phyloP scores from a whole-genome alignment of 805 yeast species.

The Wickerhamiella spandovensis region DNA sequence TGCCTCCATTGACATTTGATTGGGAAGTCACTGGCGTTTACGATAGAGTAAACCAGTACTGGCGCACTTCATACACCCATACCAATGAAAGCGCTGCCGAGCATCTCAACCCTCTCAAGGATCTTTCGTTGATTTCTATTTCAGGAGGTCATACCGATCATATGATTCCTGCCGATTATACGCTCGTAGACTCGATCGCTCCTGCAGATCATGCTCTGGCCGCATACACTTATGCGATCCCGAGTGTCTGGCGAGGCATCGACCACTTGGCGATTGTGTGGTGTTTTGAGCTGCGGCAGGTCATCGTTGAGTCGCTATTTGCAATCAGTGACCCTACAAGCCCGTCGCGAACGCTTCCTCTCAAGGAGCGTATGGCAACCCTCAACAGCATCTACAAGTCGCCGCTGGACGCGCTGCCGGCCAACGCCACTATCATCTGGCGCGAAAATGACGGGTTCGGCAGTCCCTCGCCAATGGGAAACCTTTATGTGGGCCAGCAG shows the following conservation, averaged over 20 bases:
- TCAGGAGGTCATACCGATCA: constrained; percentile 79
- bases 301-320: constrained; percentile 44
- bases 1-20: constrained; percentile 87
- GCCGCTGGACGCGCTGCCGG: constrained; percentile 4
- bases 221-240: constrained; percentile 73
- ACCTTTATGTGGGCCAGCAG: background rate
- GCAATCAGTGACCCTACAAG: constrained; percentile 41
- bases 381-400: constrained; percentile 6
- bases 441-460: background rate
- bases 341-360: constrained; percentile 34
- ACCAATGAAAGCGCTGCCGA: background rate
- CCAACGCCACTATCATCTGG: constrained; percentile 1
- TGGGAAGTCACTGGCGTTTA: constrained; percentile 71
- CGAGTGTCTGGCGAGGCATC: constrained; percentile 83
- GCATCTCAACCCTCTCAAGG: constrained; percentile 28
- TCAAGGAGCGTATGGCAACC: constrained; percentile 40
- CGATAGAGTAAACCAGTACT: constrained; percentile 58
- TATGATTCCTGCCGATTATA: constrained; percentile 81
- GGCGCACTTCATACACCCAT: constrained; percentile 49
- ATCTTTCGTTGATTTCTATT: constrained; percentile 65
- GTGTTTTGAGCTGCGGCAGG: constrained; percentile 77
- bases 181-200: constrained; percentile 54
- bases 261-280: constrained; percentile 94
- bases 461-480: background rate
- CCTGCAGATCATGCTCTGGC: constrained; percentile 72